Percentiles rank a stretch among this genome's conserved stretches.
Conservation (phyloP, 805 yeast species). For the Ascoidea rubescens region DNA sequence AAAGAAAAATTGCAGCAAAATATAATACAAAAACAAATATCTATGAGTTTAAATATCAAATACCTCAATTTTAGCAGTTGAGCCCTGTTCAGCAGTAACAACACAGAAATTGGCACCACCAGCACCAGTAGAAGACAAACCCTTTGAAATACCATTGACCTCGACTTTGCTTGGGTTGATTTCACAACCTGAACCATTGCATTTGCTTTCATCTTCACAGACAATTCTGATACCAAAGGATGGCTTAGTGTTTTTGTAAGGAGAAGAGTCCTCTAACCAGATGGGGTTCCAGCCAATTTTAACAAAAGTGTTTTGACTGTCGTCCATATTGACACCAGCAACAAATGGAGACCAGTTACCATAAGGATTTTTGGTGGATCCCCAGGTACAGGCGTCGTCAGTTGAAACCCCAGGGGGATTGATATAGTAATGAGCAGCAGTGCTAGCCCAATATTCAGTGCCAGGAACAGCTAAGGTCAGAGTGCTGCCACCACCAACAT, state of each 20-base stretch:
- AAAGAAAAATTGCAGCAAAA: no score
- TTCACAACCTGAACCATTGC: constrained; percentile 70
- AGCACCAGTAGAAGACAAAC: constrained; percentile 30
- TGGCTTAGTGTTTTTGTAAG: constrained; percentile 44
- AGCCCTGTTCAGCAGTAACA: constrained; percentile 53
- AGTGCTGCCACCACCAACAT: constrained; percentile 34
- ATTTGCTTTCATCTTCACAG: constrained; percentile 55
- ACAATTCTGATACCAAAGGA: constrained; percentile 57
- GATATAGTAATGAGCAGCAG: constrained; percentile 78
- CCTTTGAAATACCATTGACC: constrained; percentile 38
- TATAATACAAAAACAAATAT: no score
- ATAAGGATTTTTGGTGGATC: constrained; percentile 45
- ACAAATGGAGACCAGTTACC: constrained; percentile 95
- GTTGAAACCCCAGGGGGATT: constrained; percentile 74
- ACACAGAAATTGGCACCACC: constrained; percentile 76
- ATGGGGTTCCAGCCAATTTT: constrained; percentile 90
- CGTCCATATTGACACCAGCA: constrained; percentile 80
- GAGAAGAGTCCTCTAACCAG: constrained; percentile 44
- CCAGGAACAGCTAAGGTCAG: constrained; percentile 72
- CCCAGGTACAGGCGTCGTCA: constrained; percentile 78
- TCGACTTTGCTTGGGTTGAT: constrained; percentile 59
- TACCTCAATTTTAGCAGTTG: constrained; percentile 61
- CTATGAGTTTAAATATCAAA: constrained; percentile 29
- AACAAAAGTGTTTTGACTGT: constrained; percentile 53
- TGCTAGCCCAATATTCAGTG: constrained; percentile 68